Evolutionary conservation across 2,329 filamentous ascomycete genomes (phyloP), one percentile per base, ranked within the genome.

Genomic region (Xylariomycetidae sp.): DNA sequence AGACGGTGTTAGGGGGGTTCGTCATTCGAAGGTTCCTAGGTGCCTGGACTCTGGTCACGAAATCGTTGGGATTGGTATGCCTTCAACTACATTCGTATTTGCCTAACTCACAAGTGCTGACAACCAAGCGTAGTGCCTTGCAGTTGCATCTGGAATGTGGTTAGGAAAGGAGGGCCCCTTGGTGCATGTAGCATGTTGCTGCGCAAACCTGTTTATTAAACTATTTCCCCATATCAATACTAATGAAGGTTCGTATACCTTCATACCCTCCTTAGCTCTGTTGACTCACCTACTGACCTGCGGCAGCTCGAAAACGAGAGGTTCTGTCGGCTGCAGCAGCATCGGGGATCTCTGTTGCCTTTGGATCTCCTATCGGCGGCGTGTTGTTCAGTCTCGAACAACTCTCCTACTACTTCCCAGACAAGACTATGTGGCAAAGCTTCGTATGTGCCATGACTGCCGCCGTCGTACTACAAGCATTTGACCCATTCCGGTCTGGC

Each of bases 381-480:
- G 90, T 97, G 15, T 66, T 97, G 14, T 97, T 97, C 67, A 94
- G 87, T 61, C 75, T 97, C n/a, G 90, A 95, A 76, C 88, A 94
- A 73, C 69, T 97, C 3, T 94, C 88, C 1, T 97, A 96, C 59
- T 97, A 96, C 61, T 97, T 97, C 49, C 90, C 92, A 0, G 90
- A 97, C 63, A 97, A 97, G 62, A 97, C 92, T 8, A 97, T 98
- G 92, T 98, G 92, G 92, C 92, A 96, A 59, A 95, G 88, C 52
- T 98, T 98, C 54, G 92, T 98, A 25, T 97, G 92, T 52, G 92
- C 92, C 56, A 97, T 97, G 89, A 87, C 94, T n/a, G 92, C 89
- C 12, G 90, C 92, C 13, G 87, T 97, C 23, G 88, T 88, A 11
- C 70, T 98, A 4, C 90, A 97, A 59, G 87, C 87, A 5, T 77